Evolutionary conservation across 345 rosid species (phyloP).

Genomic region (rapeseed (Brassica napus)): Da-Ae NC_063439.1:5307001-5307500

Average conservation of each 20-base stretch:
- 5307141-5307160: not conserved
- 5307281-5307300: not conserved
- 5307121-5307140: not conserved
- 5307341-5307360: not conserved
- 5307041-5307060: not conserved
- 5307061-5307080: not conserved
- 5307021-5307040: not conserved
- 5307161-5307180: not conserved
- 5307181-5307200: not conserved
- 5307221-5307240: not conserved
- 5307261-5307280: not conserved
- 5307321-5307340: constrained; percentile 3
- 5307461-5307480: not conserved
- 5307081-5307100: not conserved
- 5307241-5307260: not conserved
- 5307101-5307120: not conserved
- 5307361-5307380: not conserved
- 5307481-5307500: not conserved
- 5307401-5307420: not conserved
- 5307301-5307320: not conserved
- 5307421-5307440: constrained; percentile 7
- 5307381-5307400: not conserved
- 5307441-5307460: not conserved
- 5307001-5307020: not conserved
- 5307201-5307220: not conserved